Base-by-base conservation (phyloP, 2,329 filamentous ascomycete genomes). In the Penicillium hesseltinei region DNA sequence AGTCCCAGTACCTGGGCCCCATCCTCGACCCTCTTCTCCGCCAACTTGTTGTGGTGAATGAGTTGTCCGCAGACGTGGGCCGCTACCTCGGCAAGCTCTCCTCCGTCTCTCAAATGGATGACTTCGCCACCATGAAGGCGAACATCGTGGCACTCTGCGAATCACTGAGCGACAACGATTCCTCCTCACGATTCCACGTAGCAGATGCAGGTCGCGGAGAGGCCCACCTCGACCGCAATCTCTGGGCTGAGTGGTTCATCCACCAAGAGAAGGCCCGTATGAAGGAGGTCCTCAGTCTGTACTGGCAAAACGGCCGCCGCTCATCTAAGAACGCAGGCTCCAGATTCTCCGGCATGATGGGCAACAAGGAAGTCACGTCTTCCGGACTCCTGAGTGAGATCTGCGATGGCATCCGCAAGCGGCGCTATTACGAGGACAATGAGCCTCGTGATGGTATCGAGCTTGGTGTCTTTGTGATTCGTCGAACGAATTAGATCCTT, bases 211-310 rank as follows among this genome's bases (percentile, higher is more conserved):
- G 79, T 5, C 81, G 77, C 58, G 77, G 83, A 39, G 76, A 78
- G 53, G 78, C 83, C 17, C 63, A 73, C 1, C 72, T 87, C 3
- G 78, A 81, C 51, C 77, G 83, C 29, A 73, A 77, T 21, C 76
- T 81, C 2, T 88, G 85, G 85, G 78, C 80, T 33, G 81, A 86
- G 55, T 87, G 84, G 85, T 88, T 83, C 77, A 80, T 84, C 45
- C 83, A 85, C 66, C 85, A 88, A 66, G 85, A 88, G 67, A 84
- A 84, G 64, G 76, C 80, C 11, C 78, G 84, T 15, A 81, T 87
- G 50, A 79, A 83, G 58, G 80, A 82, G 31, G 74, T 81, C 5
- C 68, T 80, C 50, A 73, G 69, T 38, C 54, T 73, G 21, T 76
- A 79, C 59, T 78, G 74, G 71, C 70, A 74, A 51, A 77, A 74